A percentile compares a stretch with the other conserved stretches of the same genome.
Conservation (phyloP, 1,139 yeast species). For the Meyerozyma carpophila region DNA sequence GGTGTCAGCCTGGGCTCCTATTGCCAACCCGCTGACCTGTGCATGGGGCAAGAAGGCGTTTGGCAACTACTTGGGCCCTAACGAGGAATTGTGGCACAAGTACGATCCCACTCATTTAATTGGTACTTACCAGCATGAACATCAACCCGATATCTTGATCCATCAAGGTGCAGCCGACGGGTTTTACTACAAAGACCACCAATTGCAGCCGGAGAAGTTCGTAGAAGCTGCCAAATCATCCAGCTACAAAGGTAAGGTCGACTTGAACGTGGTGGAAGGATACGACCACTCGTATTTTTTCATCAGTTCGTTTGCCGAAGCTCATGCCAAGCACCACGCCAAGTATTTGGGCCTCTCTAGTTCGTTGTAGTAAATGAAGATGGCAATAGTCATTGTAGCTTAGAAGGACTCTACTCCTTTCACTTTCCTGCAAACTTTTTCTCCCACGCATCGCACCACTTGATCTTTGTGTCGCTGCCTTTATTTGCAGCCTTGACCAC, state of each 20-base stretch:
- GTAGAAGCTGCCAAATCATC: conserved; percentile 58
- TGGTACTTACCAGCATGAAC: conserved; percentile 45
- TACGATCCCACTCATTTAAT: conserved; percentile 82
- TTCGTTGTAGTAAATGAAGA: background rate
- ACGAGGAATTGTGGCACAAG: conserved; percentile 54
- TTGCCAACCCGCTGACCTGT: conserved; percentile 67
- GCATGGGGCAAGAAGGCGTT: conserved; percentile 88
- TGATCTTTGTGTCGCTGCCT: conserved; percentile 34
- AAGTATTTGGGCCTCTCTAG: conserved; percentile 54
- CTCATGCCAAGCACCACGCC: conserved; percentile 86
- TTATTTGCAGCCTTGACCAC: conserved; percentile 34
- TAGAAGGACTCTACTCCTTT: too few species aligned
- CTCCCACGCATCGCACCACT: conserved; percentile 51
- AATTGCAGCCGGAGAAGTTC: conserved; percentile 74
- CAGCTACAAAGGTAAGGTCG: conserved; percentile 55
- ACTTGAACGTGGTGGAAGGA: conserved; percentile 66
- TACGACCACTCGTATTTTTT: conserved; percentile 91
- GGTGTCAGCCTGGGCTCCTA: conserved; percentile 90
- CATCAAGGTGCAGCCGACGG: conserved; percentile 80
- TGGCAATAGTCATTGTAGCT: too few species aligned
- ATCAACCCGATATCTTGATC: conserved; percentile 59
- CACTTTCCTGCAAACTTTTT: conserved; percentile 24
- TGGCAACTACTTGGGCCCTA: conserved; percentile 66
- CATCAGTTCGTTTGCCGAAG: conserved; percentile 72
- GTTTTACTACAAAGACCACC: conserved; percentile 56